Evolutionary conservation across 2,329 filamentous ascomycete genomes (phyloP), one percentile per base, ranked within the genome.

Genomic region (Exophiala viscosa): DNA sequence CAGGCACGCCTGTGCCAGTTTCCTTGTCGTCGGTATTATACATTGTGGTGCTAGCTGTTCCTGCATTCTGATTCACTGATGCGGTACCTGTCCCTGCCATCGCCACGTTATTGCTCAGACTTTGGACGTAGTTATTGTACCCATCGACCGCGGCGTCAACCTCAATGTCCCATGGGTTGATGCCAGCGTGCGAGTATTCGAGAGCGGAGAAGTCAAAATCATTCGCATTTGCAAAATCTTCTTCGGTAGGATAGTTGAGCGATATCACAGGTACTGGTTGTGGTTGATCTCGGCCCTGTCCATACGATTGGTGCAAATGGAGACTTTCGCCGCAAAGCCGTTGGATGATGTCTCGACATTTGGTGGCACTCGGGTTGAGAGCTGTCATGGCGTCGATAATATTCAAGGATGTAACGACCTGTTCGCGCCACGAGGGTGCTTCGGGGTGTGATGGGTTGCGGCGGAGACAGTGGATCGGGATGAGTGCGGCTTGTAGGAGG

Each of bases 401-500:
- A 41, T 50, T 54, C 33, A 60, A 39, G 6, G 54, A 44, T 9
- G 50, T 57, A 18, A 47, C 17, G 18, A 60, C 42, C 15, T 57
- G 54, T 17, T 44, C 28, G 7, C 54, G 45, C 57, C 57, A 60
- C n/a, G 62, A 64, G 9, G 66, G 54, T 20, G 69, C 67, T 41
- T 72, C 45, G 13, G 40, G 5, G 23, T 60, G 57, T 5, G 36
- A 32, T 8, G 72, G 70, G 34, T 71, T 69, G 4, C 70, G 73
- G 64, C 72, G 72, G 18, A 75, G 64, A 50, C 71, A 70, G 43
- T 75, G 69, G 20, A 74, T 69, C 2, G 73, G 73, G 45, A 75
- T 73, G 1, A 75, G 58, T 18, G 67, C 72, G 10, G 73, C 72
- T 63, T 75, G 72, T 60, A 75, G 74, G 34, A 75, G 67, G 59